A percentile compares a stretch with the other conserved stretches of the same genome.
phyloP scores from a whole-genome alignment of 768 basidiomycete genomes.

The Rhizopogon vesiculosus region DNA sequence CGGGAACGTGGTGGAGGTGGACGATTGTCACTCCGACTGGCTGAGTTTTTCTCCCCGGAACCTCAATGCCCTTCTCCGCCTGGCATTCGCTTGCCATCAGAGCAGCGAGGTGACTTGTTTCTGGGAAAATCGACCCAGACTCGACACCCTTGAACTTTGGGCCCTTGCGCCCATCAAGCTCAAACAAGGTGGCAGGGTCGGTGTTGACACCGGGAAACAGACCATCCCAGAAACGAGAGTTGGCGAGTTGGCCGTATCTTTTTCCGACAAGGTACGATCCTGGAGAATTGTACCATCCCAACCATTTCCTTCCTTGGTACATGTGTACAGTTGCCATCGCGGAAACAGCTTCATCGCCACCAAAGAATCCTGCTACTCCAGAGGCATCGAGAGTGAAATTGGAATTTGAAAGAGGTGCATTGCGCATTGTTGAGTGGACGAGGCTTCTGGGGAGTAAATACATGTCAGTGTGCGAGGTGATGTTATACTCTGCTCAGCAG shows the following conservation, averaged over 20 bases:
- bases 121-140: slow-evolving; percentile 25
- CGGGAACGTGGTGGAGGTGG: slow-evolving; percentile 20
- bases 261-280: slow-evolving; percentile 32
- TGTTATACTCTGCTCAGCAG: neutral
- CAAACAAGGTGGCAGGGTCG: slow-evolving; percentile 28
- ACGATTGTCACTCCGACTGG: slow-evolving; percentile 23
- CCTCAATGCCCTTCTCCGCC: slow-evolving; percentile 3
- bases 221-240: slow-evolving; percentile 28
- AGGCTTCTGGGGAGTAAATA: slow-evolving; percentile 11
- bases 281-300: slow-evolving; percentile 36
- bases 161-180: slow-evolving; percentile 24
- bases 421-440: slow-evolving; percentile 10
- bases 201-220: slow-evolving; percentile 29
- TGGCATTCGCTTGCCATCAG: slow-evolving; percentile 23
- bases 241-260: slow-evolving; percentile 27
- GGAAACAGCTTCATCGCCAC: slow-evolving; percentile 33
- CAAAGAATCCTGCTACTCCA: slow-evolving; percentile 33
- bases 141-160: slow-evolving; percentile 28
- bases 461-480: slow-evolving; percentile 13
- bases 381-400: slow-evolving; percentile 24
- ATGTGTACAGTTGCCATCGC: slow-evolving; percentile 35
- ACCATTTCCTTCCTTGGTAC: slow-evolving; percentile 25
- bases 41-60: slow-evolving; percentile 21
- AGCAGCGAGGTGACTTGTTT: slow-evolving; percentile 27
- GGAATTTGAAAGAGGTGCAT: slow-evolving; percentile 12